These are phyloP conservation scores for Hypsizygus marmoreus DNA, from an alignment of 768 basidiomycete genomes.

Conservation along the genomic window DNA sequence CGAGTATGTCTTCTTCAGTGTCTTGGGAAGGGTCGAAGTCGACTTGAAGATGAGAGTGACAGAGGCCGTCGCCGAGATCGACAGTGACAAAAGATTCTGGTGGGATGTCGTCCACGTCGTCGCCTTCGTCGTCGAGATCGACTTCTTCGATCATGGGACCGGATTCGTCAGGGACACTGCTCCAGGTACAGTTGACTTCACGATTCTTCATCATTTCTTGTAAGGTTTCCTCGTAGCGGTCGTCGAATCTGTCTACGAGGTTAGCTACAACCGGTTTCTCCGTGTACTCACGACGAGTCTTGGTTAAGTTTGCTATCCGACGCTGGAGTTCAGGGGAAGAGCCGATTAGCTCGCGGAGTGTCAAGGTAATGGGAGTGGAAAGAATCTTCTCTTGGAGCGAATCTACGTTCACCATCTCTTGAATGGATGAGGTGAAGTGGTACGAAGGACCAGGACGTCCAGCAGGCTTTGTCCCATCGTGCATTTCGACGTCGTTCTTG, in stretches of 20 bases:
- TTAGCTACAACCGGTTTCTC: conserved; percentile 3
- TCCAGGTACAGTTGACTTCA: neutral
- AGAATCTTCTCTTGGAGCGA: neutral
- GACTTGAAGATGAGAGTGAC: too few relatives aligned
- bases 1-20: conserved; percentile 1
- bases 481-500: neutral
- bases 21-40: neutral
- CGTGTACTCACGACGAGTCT: conserved; percentile 9
- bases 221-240: neutral
- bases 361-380: neutral
- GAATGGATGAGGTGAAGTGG: conserved; percentile 1
- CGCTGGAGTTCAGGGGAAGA: conserved; percentile 9
- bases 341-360: neutral
- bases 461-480: neutral
- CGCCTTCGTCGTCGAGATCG: too few relatives aligned
- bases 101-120: too few relatives aligned
- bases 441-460: too few relatives aligned
- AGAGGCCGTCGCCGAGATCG: too few relatives aligned
- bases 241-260: neutral
- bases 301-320: conserved; percentile 7
- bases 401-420: conserved; percentile 6
- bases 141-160: too few relatives aligned
- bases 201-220: neutral
- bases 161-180: too few relatives aligned
- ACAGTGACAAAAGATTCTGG: too few relatives aligned